Evolutionary conservation across 805 yeast species (phyloP).

Genomic region (Priceomyces medius): DNA sequence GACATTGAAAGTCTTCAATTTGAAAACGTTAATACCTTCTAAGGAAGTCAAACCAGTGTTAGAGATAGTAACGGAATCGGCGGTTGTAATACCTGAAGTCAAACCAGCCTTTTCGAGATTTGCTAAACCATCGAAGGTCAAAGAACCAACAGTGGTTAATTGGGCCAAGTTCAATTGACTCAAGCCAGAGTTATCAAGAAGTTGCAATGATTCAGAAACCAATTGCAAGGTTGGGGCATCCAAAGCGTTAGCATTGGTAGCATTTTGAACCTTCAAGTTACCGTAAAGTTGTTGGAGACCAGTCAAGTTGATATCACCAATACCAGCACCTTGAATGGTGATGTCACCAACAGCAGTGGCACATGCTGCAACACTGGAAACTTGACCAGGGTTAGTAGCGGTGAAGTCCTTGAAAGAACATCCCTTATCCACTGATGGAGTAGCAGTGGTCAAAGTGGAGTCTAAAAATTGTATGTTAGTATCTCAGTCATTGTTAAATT

Average conservation of each 20-base stretch:
- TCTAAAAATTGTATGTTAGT: slow-evolving; percentile 23
- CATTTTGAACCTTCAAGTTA: slow-evolving; percentile 63
- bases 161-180: slow-evolving; percentile 69
- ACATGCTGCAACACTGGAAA: slow-evolving; percentile 74
- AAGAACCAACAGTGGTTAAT: slow-evolving; percentile 77
- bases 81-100: slow-evolving; percentile 64
- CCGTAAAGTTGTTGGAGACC: slow-evolving; percentile 79
- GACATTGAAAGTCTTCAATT: slow-evolving; percentile 60
- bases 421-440: slow-evolving; percentile 56
- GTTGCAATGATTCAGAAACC: slow-evolving; percentile 67
- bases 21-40: slow-evolving; percentile 58
- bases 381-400: slow-evolving; percentile 76
- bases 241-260: slow-evolving; percentile 60
- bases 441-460: slow-evolving; percentile 48
- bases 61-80: slow-evolving; percentile 66
- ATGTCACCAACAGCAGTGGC: slow-evolving; percentile 78
- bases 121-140: slow-evolving; percentile 82
- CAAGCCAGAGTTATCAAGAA: slow-evolving; percentile 66
- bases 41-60: slow-evolving; percentile 71
- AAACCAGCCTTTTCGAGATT: slow-evolving; percentile 72
- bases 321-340: slow-evolving; percentile 57
- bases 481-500: background rate
- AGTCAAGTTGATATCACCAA: slow-evolving; percentile 65
- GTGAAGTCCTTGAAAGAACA: slow-evolving; percentile 68
- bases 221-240: slow-evolving; percentile 77